Percentiles rank a stretch among this genome's conserved stretches.
phyloP scores from a whole-genome alignment of 371 early-diverging fungal genomes.

The Haplosporangium sp. region DNA sequence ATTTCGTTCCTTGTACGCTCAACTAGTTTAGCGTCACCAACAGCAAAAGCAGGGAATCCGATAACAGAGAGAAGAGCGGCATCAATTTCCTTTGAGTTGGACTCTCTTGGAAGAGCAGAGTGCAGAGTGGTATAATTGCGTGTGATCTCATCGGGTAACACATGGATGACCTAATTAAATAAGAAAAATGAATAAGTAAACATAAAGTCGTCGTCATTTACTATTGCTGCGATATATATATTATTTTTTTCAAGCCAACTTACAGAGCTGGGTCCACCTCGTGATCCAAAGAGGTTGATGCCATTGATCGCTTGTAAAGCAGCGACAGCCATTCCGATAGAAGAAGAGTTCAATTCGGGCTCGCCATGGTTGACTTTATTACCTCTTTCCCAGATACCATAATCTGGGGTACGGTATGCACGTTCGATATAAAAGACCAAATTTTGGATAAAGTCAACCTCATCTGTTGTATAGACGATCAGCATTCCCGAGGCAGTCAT shows the following conservation, averaged over 20 bases:
- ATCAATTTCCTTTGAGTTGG: conserved; percentile 91
- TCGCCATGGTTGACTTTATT: conserved; percentile 93
- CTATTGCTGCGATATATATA: too few relatives aligned
- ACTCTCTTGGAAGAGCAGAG: conserved; percentile 90
- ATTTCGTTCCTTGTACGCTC: conserved; percentile 80
- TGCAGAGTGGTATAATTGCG: conserved; percentile 86
- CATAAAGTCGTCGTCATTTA: not conserved
- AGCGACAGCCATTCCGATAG: conserved; percentile 93
- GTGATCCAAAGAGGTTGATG: conserved; percentile 87
- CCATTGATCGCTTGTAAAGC: conserved; percentile 91
- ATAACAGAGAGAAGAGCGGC: conserved; percentile 89
- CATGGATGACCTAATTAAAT: conserved; percentile 76
- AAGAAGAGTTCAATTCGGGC: conserved; percentile 90
- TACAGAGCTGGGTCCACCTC: conserved; percentile 87
- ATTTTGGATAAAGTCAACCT: conserved; percentile 93
- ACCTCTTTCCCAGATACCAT: conserved; percentile 94
- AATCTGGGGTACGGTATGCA: conserved; percentile 82
- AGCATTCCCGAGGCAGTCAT: conserved; percentile 87
- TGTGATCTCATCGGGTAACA: conserved; percentile 88
- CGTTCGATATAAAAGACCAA: conserved; percentile 92
- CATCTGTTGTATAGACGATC: conserved; percentile 87
- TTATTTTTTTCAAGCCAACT: conserved; percentile 11
- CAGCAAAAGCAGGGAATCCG: conserved; percentile 92
- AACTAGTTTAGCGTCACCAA: conserved; percentile 75
- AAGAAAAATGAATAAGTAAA: too few relatives aligned